Evolutionary conservation across 345 rosid species (phyloP), one percentile per base, ranked within the genome.

Genomic region (Raphanus sativus): DNA sequence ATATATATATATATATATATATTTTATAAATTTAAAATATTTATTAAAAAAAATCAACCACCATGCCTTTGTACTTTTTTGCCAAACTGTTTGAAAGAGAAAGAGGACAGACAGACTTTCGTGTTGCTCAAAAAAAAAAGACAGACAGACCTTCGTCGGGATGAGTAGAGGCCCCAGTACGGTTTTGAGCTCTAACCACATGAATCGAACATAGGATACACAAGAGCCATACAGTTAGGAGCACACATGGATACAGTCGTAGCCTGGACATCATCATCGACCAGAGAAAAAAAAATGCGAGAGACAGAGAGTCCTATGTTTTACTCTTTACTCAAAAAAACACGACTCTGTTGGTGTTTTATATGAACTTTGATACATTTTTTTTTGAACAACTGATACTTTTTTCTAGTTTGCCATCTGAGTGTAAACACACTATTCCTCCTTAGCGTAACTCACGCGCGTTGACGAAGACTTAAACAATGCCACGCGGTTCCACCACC

Each of bases 61-160:
- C 21, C 21, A 21, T 21, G 21, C 36, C 5, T 4, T 33, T 13
- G 55, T 16, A 54, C 59, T 16, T 54, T 52, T 16, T 52, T 52
- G 21, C 24, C 9, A 12, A 45, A 45, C 24, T 52, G 9, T 52
- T 52, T 15, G 58, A 52, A 52, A 21, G 1, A 21, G 21, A 56
- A 56, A 3, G 60, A 55, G 17, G 25, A 24, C 4, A 56, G 75
- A 67, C 30, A 72, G 33, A 78, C 81, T 77, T 32, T 78, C 81
- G 58, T 67, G 21, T 21, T 21, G 21, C 21, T 21, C 0, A 21
- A 21, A 21, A 16, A 9, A 24, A 12, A 26, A 55, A 55, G 11
- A 24, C 4, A 56, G 75, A 67, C 30, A 72, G 33, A 78, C 81
- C 81, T 32, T 78, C 81, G 58, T 67, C 77, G 34, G 77, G 69